These are phyloP conservation scores for Amanita rubescens DNA, from an alignment of 768 basidiomycete species.

Conservation along the genomic window DNA sequence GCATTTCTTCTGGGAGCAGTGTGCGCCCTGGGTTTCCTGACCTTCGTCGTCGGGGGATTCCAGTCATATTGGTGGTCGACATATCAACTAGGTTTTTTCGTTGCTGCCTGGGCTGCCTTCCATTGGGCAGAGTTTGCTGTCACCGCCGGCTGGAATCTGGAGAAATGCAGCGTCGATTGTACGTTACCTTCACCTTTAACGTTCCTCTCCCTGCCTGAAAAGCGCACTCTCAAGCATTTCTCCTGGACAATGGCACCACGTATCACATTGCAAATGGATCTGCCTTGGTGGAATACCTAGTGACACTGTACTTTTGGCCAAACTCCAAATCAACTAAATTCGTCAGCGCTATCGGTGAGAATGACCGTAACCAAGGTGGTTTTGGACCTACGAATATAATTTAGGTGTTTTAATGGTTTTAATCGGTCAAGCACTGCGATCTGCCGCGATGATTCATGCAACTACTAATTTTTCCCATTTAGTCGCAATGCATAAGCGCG, in stretches of 20 bases:
- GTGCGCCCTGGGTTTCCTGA: slow-evolving; percentile 51
- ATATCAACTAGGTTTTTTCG: slow-evolving; percentile 75
- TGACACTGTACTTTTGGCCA: slow-evolving; percentile 63
- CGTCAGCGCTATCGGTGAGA: slow-evolving; percentile 52
- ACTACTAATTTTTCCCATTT: slow-evolving; percentile 89
- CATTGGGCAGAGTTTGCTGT: slow-evolving; percentile 94
- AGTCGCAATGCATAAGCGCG: slow-evolving; percentile 68
- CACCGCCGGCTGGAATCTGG: slow-evolving; percentile 91
- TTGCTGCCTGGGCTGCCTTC: slow-evolving; percentile 79
- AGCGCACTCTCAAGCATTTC: slow-evolving; percentile 55
- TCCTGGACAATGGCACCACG: slow-evolving; percentile 80
- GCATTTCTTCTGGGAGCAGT: slow-evolving; percentile 79
- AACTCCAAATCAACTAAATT: slow-evolving; percentile 52
- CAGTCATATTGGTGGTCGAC: slow-evolving; percentile 52
- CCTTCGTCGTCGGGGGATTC: slow-evolving; percentile 42
- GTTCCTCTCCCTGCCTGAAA: background rate
- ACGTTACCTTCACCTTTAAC: slow-evolving; percentile 31
- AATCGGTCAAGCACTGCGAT: slow-evolving; percentile 72
- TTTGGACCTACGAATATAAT: background rate
- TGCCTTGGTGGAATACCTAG: slow-evolving; percentile 75
- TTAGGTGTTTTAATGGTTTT: slow-evolving; percentile 61
- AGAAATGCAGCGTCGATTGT: slow-evolving; percentile 93
- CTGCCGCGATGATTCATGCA: slow-evolving; percentile 95
- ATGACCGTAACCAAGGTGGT: background rate
- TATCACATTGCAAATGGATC: slow-evolving; percentile 81